Evolutionary conservation across 2,329 filamentous ascomycete genomes (phyloP).

Genomic region (Lachnellula willkommii): DNA sequence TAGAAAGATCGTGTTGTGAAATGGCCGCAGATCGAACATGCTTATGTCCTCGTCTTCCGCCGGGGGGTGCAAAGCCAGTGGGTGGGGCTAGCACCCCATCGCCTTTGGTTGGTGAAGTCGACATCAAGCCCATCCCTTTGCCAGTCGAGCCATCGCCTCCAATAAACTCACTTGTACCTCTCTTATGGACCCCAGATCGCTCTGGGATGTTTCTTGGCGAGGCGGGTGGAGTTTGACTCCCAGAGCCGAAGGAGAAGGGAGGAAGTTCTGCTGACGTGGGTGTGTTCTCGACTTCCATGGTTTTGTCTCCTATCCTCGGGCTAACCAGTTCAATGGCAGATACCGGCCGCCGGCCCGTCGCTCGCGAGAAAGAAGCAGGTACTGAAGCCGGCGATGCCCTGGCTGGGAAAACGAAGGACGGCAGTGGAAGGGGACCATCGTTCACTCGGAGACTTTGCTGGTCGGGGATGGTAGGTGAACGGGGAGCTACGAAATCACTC

Average conservation of each 20-base stretch:
- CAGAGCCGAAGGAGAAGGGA: constrained; percentile 30
- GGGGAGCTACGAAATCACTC: background rate
- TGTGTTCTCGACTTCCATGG: background rate
- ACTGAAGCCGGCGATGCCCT: constrained; percentile 42
- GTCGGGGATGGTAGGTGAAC: constrained; percentile 2
- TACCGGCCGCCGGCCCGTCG: constrained; percentile 46
- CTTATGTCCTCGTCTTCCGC: constrained; percentile 61
- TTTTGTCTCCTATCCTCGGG: background rate
- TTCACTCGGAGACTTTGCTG: constrained; percentile 10
- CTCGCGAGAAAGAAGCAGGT: constrained; percentile 44
- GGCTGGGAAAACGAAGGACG: constrained; percentile 59
- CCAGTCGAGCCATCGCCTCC: constrained; percentile 56
- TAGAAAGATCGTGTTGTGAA: constrained; percentile 74
- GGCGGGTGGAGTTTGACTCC: constrained; percentile 39
- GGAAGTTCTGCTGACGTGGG: constrained; percentile 26
- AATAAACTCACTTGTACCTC: constrained; percentile 81
- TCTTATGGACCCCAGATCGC: constrained; percentile 57
- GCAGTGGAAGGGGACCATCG: constrained; percentile 49
- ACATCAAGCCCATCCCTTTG: constrained; percentile 45
- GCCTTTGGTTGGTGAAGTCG: constrained; percentile 63
- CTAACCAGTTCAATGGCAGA: constrained; percentile 34
- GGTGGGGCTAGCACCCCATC: constrained; percentile 54
- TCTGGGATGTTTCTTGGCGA: constrained; percentile 42
- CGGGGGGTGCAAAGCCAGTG: constrained; percentile 42
- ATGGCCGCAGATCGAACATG: constrained; percentile 73